A percentile compares a stretch with the other conserved stretches of the same genome.
These are phyloP conservation scores for Naganishia randhawae DNA, from an alignment of 768 basidiomycete species.

Conservation along the genomic window DNA sequence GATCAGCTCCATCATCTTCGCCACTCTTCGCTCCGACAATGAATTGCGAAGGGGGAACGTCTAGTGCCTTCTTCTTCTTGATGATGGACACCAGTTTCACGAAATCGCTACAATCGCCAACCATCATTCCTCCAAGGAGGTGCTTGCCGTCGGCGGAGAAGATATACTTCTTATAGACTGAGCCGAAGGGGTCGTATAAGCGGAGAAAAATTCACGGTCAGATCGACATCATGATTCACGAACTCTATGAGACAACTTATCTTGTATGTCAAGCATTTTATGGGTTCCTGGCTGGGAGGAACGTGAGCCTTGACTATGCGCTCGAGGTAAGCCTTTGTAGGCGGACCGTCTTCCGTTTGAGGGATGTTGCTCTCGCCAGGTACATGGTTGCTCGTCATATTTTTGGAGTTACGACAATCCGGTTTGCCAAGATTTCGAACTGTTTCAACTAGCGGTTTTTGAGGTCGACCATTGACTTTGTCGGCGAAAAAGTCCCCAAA, in stretches of 20 bases:
- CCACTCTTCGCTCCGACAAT: slow-evolving; percentile 60
- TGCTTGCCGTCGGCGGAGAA: slow-evolving; percentile 69
- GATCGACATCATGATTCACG: not conserved
- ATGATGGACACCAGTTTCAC: slow-evolving; percentile 67
- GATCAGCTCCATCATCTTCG: slow-evolving; percentile 62
- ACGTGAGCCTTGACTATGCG: slow-evolving; percentile 38
- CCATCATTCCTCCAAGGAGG: slow-evolving; percentile 73
- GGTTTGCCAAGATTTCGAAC: slow-evolving; percentile 30
- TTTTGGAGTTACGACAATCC: slow-evolving; percentile 28
- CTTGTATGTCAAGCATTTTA: slow-evolving; percentile 62
- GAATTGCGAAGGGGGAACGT: slow-evolving; percentile 64
- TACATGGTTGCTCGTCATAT: slow-evolving; percentile 30
- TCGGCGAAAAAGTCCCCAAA: slow-evolving; percentile 68
- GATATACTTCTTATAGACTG: slow-evolving; percentile 71
- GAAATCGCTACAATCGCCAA: slow-evolving; percentile 68
- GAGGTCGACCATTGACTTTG: slow-evolving; percentile 44
- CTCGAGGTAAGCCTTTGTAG: slow-evolving; percentile 3
- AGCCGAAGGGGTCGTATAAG: slow-evolving; percentile 63
- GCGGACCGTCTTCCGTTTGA: slow-evolving; percentile 34
- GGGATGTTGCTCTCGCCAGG: slow-evolving; percentile 25
- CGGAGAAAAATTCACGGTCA: not conserved
- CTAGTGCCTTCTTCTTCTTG: slow-evolving; percentile 70
- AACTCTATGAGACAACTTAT: not conserved
- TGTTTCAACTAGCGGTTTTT: slow-evolving; percentile 34
- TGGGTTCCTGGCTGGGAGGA: slow-evolving; percentile 51